Conservation (phyloP, 768 basidiomycete genomes). For the Mycena metata region DNA sequence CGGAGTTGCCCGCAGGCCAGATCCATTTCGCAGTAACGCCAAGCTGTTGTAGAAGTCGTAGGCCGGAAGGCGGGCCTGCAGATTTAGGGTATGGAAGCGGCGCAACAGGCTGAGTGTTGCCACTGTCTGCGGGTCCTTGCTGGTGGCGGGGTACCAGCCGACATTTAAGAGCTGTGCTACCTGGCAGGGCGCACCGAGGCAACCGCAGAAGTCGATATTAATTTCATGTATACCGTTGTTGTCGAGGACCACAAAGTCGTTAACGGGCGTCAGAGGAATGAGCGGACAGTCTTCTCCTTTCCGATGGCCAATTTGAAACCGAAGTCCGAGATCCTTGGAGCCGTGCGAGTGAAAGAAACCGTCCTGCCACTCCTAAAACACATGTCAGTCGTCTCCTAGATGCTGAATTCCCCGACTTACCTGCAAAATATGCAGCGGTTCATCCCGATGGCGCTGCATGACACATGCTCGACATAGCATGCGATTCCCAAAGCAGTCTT, state of each 20-base stretch:
- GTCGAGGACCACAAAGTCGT: slow-evolving; percentile 39
- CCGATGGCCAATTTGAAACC: no score
- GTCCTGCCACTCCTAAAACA: slow-evolving; percentile 41
- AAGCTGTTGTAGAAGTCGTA: slow-evolving; percentile 41
- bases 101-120: no score
- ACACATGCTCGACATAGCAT: slow-evolving; percentile 34
- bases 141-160: slow-evolving; percentile 40
- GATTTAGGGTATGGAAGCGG: slow-evolving; percentile 39
- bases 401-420: no score
- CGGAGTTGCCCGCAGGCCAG: background rate
- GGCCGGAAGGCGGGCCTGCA: slow-evolving; percentile 33
- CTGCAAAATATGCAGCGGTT: slow-evolving; percentile 39
- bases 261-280: background rate
- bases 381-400: no score
- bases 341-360: slow-evolving; percentile 17
- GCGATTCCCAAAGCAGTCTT: slow-evolving; percentile 30
- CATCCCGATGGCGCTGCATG: slow-evolving; percentile 23
- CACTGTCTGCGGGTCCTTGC: no score
- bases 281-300: slow-evolving; percentile 23
- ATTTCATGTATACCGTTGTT: slow-evolving; percentile 40
- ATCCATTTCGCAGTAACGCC: slow-evolving; percentile 3
- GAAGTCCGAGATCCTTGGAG: background rate
- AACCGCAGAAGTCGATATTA: slow-evolving; percentile 39
- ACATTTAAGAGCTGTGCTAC: slow-evolving; percentile 35
- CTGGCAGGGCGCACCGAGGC: background rate